A percentile compares a stretch with the other conserved stretches of the same genome.
phyloP scores from a whole-genome alignment of 1,139 yeast species.

The Suhomyces chickasaworum region DNA sequence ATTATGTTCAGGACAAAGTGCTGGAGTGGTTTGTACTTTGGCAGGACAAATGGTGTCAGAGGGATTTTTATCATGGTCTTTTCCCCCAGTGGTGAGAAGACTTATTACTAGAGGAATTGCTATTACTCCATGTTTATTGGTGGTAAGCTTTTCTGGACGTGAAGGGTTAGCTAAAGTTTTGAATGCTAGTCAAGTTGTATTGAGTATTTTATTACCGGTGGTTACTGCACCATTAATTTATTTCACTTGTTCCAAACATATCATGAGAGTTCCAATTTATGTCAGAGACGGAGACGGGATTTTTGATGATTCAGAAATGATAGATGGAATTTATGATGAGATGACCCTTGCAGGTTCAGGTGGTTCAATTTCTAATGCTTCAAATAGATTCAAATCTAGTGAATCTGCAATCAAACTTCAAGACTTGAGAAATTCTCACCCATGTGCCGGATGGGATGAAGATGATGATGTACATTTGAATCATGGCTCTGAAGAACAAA shows the following conservation, averaged over 20 bases:
- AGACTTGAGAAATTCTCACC: conserved; percentile 46
- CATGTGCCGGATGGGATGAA: conserved; percentile 50
- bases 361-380: conserved; percentile 2
- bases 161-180: conserved; percentile 80
- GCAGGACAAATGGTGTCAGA: conserved; percentile 98
- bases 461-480: conserved; percentile 30
- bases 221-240: conserved; percentile 88
- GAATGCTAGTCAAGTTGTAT: conserved; percentile 85
- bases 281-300: conserved; percentile 36
- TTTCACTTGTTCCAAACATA: conserved; percentile 72
- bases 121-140: conserved; percentile 83
- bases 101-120: conserved; percentile 83
- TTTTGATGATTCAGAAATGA: conserved; percentile 16
- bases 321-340: conserved; percentile 20
- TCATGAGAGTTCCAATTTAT: conserved; percentile 72
- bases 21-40: conserved; percentile 96
- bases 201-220: conserved; percentile 81
- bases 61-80: conserved; percentile 84
- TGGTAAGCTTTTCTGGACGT: conserved; percentile 77
- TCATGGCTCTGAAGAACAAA: conserved; percentile 15
- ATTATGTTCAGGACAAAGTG: conserved; percentile 94
- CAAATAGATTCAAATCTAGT: conserved; percentile 31
- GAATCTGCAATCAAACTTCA: conserved; percentile 49
- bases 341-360: conserved; percentile 7
- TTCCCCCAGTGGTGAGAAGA: conserved; percentile 85